A percentile compares a stretch with the other conserved stretches of the same genome.
These are phyloP conservation scores for Exutisphaerella laricina DNA, from an alignment of 2,329 filamentous ascomycete species.

Conservation along the genomic window DNA sequence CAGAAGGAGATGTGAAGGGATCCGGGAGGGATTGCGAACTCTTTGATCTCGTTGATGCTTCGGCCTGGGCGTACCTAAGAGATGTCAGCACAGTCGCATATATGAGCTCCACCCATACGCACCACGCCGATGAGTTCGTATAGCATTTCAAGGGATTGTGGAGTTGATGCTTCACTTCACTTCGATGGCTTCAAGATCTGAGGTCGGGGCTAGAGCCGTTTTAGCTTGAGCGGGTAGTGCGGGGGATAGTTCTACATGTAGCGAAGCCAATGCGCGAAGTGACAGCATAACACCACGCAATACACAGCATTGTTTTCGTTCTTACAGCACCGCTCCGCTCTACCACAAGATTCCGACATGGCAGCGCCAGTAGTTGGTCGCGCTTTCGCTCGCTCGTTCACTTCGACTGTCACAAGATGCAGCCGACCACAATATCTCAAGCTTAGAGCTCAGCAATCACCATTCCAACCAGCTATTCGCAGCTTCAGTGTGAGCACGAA, in stretches of 20 bases:
- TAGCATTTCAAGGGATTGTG: constrained; percentile 58
- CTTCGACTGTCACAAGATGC: constrained; percentile 22
- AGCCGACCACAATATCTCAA: constrained; percentile 27
- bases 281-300: no score
- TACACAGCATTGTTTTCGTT: constrained; percentile 1
- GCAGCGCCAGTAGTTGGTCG: constrained; percentile 17
- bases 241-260: no score
- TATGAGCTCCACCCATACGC: constrained; percentile 34
- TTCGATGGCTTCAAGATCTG: constrained; percentile 1
- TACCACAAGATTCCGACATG: constrained; percentile 6
- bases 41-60: constrained; percentile 85
- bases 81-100: constrained; percentile 11
- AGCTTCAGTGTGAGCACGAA: constrained; percentile 27
- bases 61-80: constrained; percentile 76
- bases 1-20: constrained; percentile 4
- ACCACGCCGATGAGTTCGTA: constrained; percentile 98
- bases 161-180: not conserved
- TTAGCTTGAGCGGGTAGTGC: no score
- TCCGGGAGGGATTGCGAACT: constrained; percentile 55
- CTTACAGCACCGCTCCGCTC: not conserved
- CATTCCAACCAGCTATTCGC: constrained; percentile 17
- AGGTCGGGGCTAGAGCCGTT: no score
- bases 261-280: no score
- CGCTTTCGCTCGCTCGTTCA: constrained; percentile 20
- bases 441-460: constrained; percentile 19